Base-by-base conservation (phyloP, 257 asterid species). In the Solanum bukasovii region DNA sequence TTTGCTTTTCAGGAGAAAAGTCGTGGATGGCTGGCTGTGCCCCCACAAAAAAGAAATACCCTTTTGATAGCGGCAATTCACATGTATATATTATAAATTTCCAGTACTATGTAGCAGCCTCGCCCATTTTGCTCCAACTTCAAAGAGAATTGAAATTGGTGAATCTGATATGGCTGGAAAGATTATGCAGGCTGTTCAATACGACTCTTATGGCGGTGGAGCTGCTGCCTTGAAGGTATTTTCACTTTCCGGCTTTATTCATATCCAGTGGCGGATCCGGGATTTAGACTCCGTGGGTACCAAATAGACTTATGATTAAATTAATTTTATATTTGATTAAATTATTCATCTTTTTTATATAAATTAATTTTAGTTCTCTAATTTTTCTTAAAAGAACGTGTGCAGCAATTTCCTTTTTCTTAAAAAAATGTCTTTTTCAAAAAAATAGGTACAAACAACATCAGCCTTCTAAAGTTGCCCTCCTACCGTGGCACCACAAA, bases 161-260 rank as follows among this genome's bases (percentile, higher is more conserved):
- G 79, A 84, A 44, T 75, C 87, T 44, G 35, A n/a, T 83, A 95
- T 94, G 98, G 94, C 95, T 65, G 96, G 72, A 77, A 94, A 85
- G 92, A 89, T 94, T 74, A 96, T 96, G 99, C 98, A 84, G 23
- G 98, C 98, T 34, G 81, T 96, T 74, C 94, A 89, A 92, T 96
- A 91, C 91, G 91, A 91, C 25, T 52, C 90, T n/a, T 96, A 94
- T 87, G 98, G 98, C 20, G 98, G 98, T 21, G 98, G 98, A 23
- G 93, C 94, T 59, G 92, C 97, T 84, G 97, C 88, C 42, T 88
- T 96, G 89, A 94, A 94, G 98, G 99, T 94, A 59, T 74, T 71
- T 70, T 42, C 56, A 34, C 14, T 29, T 70, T 35, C 40, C 20
- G 46, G 13, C 46, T 61, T 21, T 61, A 21, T 61, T 23, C 70